Percentiles rank a stretch among this genome's conserved stretches.
Conservation (phyloP, 495 filamentous ascomycete genomes). For the Acidiella bohemica region DNA sequence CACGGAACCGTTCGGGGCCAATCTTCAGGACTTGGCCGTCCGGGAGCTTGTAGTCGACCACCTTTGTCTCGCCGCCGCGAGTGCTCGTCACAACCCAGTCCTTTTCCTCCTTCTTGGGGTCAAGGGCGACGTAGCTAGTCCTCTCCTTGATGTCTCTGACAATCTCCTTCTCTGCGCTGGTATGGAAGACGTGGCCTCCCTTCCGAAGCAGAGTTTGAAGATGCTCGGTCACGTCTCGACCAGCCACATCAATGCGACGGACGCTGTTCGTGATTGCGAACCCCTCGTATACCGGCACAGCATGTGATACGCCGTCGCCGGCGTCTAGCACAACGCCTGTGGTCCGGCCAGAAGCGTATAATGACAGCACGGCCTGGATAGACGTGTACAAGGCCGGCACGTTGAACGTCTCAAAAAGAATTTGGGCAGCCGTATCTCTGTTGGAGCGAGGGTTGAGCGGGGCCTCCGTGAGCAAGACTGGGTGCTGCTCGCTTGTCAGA, state of each 20-base stretch:
- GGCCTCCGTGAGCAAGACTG: conserved; percentile 90
- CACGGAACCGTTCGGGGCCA: conserved; percentile 84
- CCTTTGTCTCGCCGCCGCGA: conserved; percentile 49
- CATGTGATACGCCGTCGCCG: conserved; percentile 93
- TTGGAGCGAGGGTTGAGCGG: conserved; percentile 93
- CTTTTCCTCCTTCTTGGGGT: conserved; percentile 89
- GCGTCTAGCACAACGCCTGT: conserved; percentile 93
- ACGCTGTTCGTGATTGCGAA: conserved; percentile 95
- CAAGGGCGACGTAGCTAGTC: conserved; percentile 76
- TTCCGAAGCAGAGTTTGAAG: conserved; percentile 85
- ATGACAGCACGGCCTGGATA: conserved; percentile 90
- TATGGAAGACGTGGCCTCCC: conserved; percentile 88
- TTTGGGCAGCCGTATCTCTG: conserved; percentile 91
- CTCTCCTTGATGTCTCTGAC: conserved; percentile 96
- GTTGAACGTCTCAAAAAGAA: conserved; percentile 98
- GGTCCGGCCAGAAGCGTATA: conserved; percentile 92
- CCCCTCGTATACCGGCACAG: conserved; percentile 93
- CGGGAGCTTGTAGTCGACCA: conserved; percentile 74
- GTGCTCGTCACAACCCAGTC: conserved; percentile 63
- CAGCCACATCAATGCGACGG: conserved; percentile 88
- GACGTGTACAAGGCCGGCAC: conserved; percentile 92
- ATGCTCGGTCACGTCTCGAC: conserved; percentile 95
- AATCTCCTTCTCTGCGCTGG: conserved; percentile 95
- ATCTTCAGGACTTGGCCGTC: conserved; percentile 89
- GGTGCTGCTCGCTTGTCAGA: conserved; percentile 46